Base-by-base conservation (phyloP, 257 asterid species). In the Salvia rosmarinus region DNA sequence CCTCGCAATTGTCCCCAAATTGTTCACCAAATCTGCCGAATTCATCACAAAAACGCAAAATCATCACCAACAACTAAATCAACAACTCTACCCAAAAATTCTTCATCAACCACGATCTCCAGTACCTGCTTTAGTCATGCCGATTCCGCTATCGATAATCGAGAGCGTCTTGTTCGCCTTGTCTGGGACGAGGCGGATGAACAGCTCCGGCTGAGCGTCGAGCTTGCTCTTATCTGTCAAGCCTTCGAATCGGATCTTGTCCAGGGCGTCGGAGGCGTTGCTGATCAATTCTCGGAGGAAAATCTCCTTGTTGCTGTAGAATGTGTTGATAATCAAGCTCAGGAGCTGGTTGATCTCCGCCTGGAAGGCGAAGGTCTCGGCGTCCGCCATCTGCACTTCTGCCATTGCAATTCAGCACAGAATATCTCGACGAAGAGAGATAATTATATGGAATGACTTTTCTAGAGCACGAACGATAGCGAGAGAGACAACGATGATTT, bases 61-160 rank as follows among this genome's bases (percentile, higher is more conserved):
- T n/a, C 5, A 58, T 52, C 58, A 78, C 56, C 30, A 25, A 35
- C 4, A 32, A 14, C 34, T 0, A 40, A 72, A 32, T 13, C 62
- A 16, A 19, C 69, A 34, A n/a, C 2, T 7, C 43, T 46, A 69
- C 3, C 39, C 55, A 6, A 44, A 61, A 1, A 39, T 2, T 23
- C 61, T 0, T 11, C 14, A 6, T 64, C 52, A 12, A 0, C n/a
- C 12, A 63, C 13, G 2, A 63, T 39, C 54, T 14, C 2, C 40
- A 11, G 8, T 82, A 90, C 95, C 96, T 72, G 95, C 96, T 90
- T 90, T 90, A 12, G 96, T 88, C 96, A 90, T 90, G 75, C 96
- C 96, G 23, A 90, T 40, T 12, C 96, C 95, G 49, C 97, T 90
- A 13, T 90, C 95, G 20, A 88, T 85, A 34, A 90, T 85, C 16